These are phyloP conservation scores for Petasospora rhodanensis DNA, from an alignment of 1,139 yeast genomes.

Conservation along the genomic window DNA sequence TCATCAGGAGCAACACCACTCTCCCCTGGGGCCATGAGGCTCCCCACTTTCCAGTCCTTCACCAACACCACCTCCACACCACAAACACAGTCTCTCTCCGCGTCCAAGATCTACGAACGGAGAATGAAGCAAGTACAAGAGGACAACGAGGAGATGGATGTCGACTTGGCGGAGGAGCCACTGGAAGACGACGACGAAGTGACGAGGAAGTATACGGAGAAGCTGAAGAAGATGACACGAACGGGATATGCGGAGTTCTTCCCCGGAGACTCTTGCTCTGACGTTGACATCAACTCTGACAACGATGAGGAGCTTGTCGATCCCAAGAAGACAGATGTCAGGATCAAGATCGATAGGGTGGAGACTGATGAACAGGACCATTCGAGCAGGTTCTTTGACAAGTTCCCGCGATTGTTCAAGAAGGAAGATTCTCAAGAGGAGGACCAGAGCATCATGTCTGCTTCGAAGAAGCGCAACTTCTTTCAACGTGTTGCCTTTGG, in stretches of 20 bases:
- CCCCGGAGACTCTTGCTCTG: constrained; percentile 7
- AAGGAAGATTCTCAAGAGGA: background rate
- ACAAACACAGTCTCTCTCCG: constrained; percentile 3
- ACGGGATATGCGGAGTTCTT: constrained; percentile 15
- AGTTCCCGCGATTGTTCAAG: no score
- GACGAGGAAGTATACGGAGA: constrained; percentile 18
- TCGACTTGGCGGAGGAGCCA: constrained; percentile 9
- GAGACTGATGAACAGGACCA: no score
- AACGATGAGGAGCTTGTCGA: constrained; percentile 10
- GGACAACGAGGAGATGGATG: constrained; percentile 10
- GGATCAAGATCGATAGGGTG: background rate
- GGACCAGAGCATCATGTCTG: background rate
- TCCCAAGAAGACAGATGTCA: no score
- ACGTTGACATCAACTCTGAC: constrained; percentile 15
- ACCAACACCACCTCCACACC: background rate
- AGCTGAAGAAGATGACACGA: constrained; percentile 14
- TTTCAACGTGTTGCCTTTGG: constrained; percentile 13
- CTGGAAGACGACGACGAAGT: constrained; percentile 2
- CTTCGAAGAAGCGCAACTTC: constrained; percentile 7
- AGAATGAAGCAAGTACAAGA: constrained; percentile 14
- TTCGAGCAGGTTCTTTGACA: no score
- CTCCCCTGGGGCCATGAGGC: no score
- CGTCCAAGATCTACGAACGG: constrained; percentile 22
- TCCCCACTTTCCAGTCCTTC: constrained; percentile 22
- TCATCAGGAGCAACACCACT: no score